A percentile compares a stretch with the other conserved stretches of the same genome.
These are phyloP conservation scores for Didymella pomorum DNA, from an alignment of 2,329 filamentous ascomycete species.

Conservation along the genomic window DNA sequence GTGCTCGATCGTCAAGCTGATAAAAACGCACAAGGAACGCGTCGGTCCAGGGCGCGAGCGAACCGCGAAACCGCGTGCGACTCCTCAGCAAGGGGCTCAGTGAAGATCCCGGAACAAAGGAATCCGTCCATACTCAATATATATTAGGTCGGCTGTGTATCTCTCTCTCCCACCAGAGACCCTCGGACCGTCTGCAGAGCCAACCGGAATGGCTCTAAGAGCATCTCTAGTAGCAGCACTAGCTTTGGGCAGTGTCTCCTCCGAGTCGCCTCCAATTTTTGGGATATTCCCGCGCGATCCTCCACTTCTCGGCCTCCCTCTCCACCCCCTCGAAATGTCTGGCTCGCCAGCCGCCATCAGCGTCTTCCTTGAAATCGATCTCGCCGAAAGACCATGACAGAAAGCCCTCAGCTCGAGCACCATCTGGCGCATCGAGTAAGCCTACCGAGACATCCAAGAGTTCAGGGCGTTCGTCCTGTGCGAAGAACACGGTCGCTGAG, in stretches of 20 bases:
- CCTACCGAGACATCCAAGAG: slow-evolving; percentile 58
- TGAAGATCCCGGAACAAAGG: background rate
- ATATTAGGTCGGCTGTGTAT: too few species aligned
- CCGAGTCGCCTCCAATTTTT: slow-evolving; percentile 44
- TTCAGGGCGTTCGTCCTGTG: slow-evolving; percentile 49
- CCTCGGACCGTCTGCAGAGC: background rate
- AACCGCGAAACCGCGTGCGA: slow-evolving; percentile 12
- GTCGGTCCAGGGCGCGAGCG: background rate
- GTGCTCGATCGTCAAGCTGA: background rate
- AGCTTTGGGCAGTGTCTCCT: background rate
- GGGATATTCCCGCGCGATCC: slow-evolving; percentile 43
- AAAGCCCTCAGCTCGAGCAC: slow-evolving; percentile 57
- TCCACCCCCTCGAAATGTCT: slow-evolving; percentile 42
- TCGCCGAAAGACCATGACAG: slow-evolving; percentile 55
- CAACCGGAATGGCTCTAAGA: background rate
- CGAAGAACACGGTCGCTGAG: slow-evolving; percentile 59
- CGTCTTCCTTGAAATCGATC: slow-evolving; percentile 40
- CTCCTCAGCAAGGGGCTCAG: background rate
- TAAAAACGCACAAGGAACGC: background rate
- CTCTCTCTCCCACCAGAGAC: background rate
- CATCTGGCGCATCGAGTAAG: slow-evolving; percentile 54
- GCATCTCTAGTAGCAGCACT: background rate
- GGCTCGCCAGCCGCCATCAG: slow-evolving; percentile 55
- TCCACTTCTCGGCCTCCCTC: slow-evolving; percentile 50
- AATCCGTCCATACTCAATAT: background rate